These are phyloP conservation scores for Penicillium thymicola DNA, from an alignment of 2,329 filamentous ascomycete species.

Conservation along the genomic window DNA sequence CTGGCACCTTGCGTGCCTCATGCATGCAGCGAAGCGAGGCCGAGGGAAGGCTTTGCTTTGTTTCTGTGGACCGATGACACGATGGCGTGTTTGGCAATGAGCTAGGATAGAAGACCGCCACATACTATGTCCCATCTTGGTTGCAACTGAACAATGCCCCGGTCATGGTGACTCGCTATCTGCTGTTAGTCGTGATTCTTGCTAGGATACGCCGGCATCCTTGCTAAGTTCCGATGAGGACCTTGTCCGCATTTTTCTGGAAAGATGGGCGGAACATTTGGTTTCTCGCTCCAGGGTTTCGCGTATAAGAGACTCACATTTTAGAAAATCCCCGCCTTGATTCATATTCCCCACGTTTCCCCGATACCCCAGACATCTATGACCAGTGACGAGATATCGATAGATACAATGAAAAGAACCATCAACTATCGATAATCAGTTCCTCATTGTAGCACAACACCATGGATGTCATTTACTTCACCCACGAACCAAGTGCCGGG, in stretches of 20 bases:
- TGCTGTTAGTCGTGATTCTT: background rate
- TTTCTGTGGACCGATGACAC: no score
- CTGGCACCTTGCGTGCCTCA: background rate
- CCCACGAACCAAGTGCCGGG: background rate
- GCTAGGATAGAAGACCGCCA: background rate
- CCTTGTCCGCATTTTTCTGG: background rate
- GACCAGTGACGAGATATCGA: background rate
- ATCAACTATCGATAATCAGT: background rate
- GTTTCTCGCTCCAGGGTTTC: background rate
- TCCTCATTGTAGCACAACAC: background rate
- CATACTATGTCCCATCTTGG: background rate
- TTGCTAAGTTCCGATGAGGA: background rate
- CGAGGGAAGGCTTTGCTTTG: background rate
- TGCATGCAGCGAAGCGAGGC: background rate
- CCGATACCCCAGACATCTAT: slow-evolving; percentile 7
- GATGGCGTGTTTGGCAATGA: background rate
- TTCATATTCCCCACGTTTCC: background rate
- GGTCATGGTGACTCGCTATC: background rate
- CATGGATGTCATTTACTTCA: no score
- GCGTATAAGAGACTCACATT: background rate
- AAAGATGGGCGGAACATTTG: background rate
- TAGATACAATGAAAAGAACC: background rate
- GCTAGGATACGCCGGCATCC: background rate
- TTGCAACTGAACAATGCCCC: background rate
- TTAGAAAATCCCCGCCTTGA: background rate